A percentile compares a stretch with the other conserved stretches of the same genome.
phyloP scores from a whole-genome alignment of 2,329 filamentous ascomycete species.

The Botrytis fragariae region DNA sequence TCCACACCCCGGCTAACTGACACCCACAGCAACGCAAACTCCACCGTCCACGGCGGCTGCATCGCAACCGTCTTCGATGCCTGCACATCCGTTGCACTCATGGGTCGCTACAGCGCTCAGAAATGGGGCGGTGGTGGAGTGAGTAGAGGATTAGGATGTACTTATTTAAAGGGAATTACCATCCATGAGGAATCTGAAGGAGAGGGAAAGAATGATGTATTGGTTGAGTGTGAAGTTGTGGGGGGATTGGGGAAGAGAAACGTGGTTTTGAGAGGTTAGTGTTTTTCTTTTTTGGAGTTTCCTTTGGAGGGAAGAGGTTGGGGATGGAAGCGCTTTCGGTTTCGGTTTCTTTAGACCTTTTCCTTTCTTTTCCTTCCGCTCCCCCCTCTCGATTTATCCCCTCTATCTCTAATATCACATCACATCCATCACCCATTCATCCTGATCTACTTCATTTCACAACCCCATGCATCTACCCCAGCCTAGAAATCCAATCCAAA shows the following conservation, averaged over 20 bases:
- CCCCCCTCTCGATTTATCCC: not conserved
- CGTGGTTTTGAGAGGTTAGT: conserved; percentile 13
- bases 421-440: not conserved
- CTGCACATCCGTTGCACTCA: not conserved
- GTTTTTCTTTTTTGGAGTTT: not conserved
- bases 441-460: too few relatives aligned
- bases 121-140: not conserved
- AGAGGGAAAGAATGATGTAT: not conserved
- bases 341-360: too few relatives aligned
- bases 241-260: not conserved
- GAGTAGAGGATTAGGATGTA: not conserved
- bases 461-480: too few relatives aligned
- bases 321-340: too few relatives aligned
- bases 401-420: not conserved
- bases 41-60: not conserved
- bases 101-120: not conserved
- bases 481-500: too few relatives aligned
- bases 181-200: not conserved
- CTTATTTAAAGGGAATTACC: not conserved
- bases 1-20: not conserved
- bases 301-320: too few relatives aligned
- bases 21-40: not conserved
- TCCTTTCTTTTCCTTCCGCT: too few relatives aligned
- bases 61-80: conserved; percentile 10
- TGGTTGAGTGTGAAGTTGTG: conserved; percentile 5